Percentiles rank a stretch among this genome's conserved stretches.
phyloP scores from a whole-genome alignment of 148 eudicot species.

The Heliosperma pusillum region DNA sequence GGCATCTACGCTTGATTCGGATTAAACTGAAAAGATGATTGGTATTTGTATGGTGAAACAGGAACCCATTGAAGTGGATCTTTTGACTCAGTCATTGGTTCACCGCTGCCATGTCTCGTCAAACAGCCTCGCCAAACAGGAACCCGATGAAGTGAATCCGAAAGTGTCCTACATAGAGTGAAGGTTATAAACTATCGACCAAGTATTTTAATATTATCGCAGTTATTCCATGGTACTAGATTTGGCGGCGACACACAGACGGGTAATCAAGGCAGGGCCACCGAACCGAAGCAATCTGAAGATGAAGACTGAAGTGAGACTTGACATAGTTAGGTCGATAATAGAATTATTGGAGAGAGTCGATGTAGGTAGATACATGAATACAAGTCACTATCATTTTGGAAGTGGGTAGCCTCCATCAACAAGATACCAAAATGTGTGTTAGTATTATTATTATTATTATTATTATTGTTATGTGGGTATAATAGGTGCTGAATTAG shows the following conservation, averaged over 20 bases:
- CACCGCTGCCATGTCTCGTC: neutral
- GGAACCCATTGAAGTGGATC: constrained; percentile 38
- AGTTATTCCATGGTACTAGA: no score
- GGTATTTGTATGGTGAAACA: constrained; percentile 19
- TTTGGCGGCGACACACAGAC: no score
- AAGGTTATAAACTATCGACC: neutral
- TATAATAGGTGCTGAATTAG: neutral
- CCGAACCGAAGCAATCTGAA: neutral
- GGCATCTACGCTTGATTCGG: neutral
- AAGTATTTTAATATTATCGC: no score
- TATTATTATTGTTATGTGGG: no score
- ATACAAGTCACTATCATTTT: constrained; percentile 2
- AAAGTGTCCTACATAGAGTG: neutral
- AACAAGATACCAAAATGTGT: neutral
- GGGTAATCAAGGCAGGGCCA: no score
- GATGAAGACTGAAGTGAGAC: neutral
- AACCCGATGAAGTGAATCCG: neutral
- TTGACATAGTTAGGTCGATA: neutral
- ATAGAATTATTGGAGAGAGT: constrained; percentile 7
- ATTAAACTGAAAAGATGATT: neutral
- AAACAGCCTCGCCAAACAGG: constrained; percentile 20
- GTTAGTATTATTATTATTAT: no score
- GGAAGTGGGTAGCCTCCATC: neutral
- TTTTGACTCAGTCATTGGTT: constrained; percentile 16
- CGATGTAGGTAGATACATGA: neutral